Conservation (phyloP, 768 basidiomycete genomes). For the Lactifluus echinatus region DNA sequence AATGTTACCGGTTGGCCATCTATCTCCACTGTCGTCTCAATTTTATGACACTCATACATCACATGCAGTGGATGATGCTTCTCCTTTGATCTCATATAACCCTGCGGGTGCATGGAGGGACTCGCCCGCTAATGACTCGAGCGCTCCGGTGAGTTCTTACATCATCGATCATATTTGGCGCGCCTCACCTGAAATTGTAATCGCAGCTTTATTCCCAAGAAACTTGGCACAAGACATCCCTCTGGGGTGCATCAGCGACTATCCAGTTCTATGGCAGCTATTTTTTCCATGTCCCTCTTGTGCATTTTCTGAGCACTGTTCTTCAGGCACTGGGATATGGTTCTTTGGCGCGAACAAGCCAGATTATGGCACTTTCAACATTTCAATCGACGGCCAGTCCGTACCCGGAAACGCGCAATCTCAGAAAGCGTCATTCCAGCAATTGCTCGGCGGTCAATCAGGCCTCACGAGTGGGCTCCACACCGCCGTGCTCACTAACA, state of each 20-base stretch:
- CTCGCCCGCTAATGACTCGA: constrained; percentile 33
- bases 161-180: not conserved
- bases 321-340: constrained; percentile 38
- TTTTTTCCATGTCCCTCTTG: not conserved
- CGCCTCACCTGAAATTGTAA: not conserved
- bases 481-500: constrained; percentile 39
- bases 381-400: constrained; percentile 28
- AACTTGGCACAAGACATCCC: constrained; percentile 38
- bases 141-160: constrained; percentile 26
- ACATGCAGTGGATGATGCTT: constrained; percentile 45
- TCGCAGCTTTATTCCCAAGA: constrained; percentile 37
- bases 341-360: constrained; percentile 31
- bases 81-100: constrained; percentile 44
- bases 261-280: constrained; percentile 39
- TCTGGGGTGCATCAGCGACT: constrained; percentile 40
- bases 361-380: not conserved
- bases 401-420: constrained; percentile 31
- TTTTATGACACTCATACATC: not conserved
- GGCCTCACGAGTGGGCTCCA: constrained; percentile 39
- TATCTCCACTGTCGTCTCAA: not conserved
- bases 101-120: constrained; percentile 45
- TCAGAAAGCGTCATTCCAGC: constrained; percentile 25
- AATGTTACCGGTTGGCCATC: constrained; percentile 33
- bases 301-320: not conserved
- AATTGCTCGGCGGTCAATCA: constrained; percentile 37